Conservation (phyloP, 1,284 basidiomycete genomes). For the Malassezia caprae region DNA sequence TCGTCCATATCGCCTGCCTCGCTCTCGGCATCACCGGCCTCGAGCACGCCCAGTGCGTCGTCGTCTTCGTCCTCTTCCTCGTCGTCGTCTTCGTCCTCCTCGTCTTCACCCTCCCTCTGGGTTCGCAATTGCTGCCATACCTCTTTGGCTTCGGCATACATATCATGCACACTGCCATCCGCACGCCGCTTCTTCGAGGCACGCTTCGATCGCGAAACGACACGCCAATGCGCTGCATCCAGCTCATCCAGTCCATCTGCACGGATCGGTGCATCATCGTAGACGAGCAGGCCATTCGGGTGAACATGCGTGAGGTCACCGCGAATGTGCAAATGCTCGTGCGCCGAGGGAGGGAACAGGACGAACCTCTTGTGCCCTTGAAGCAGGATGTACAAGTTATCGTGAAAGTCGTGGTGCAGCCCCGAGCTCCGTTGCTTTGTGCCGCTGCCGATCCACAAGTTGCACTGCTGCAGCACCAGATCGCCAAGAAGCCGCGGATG, state of each 20-base stretch:
- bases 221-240: slow-evolving; percentile 40
- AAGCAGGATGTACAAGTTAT: slow-evolving; percentile 46
- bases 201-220: slow-evolving; percentile 1
- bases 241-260: slow-evolving; percentile 37
- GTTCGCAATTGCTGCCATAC: neutral
- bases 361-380: slow-evolving; percentile 43
- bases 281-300: slow-evolving; percentile 41
- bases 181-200: neutral
- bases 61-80: slow-evolving; percentile 9
- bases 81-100: slow-evolving; percentile 25
- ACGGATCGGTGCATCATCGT: slow-evolving; percentile 20
- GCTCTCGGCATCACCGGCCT: slow-evolving; percentile 20
- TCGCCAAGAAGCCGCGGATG: slow-evolving; percentile 34
- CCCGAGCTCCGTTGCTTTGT: slow-evolving; percentile 34
- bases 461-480: slow-evolving; percentile 46
- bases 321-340: slow-evolving; percentile 29
- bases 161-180: slow-evolving; percentile 21
- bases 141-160: slow-evolving; percentile 14
- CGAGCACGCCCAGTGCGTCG: neutral
- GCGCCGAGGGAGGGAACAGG: slow-evolving; percentile 41
- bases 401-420: slow-evolving; percentile 47
- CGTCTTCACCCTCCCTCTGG: slow-evolving; percentile 1
- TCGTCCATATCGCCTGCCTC: slow-evolving; percentile 29
- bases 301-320: slow-evolving; percentile 31
- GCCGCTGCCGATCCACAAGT: slow-evolving; percentile 42